Evolutionary conservation across 345 rosid genomes (phyloP), one percentile per base, ranked within the genome.

Genomic region (Lepidium africanum): DNA sequence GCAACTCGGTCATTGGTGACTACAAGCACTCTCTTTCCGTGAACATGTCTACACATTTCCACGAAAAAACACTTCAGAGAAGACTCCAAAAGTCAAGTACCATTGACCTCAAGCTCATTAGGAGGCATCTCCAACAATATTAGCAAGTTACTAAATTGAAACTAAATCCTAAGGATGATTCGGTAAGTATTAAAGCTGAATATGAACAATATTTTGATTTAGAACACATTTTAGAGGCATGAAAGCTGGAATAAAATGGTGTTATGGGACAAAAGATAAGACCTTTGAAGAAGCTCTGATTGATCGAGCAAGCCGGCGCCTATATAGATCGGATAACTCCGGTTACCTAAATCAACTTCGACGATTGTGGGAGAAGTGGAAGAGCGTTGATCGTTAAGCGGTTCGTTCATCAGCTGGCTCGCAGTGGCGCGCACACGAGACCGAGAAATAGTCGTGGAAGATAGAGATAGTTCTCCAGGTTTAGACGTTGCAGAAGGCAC

Each of bases 311-410:
- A 82, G 1, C 91, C 93, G 58, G 97, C 82, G 41, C 97, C 97
- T 43, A 94, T 94, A 54, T 94, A 91, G 69, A 94, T 91, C 52
- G 97, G 99, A 69, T 94, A 94, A 74, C 97, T 94, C 72, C 99
- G 87, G 69, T 72, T 45, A 10, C 99, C 97, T 77, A 94, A 82
- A 78, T 89, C 91, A 64, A 94, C 99, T 5, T 94, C 84, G 36
- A 94, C 97, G 55, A 83, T 61, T 0, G 92, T 87, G 54, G 96
- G 90, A 45, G 87, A 79, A 60, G 27, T 71, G 59, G 49, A 45
- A 61, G 86, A 23, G 53, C 76, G 69, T 43, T 77, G 69, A 32
- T 78, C 80, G 39, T 70, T 41, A 40, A 77, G 75, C 9, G 87
- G 78, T 59, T 80, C 84, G 72, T 83, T 87, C 84, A 91, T 81